Evolutionary conservation across 768 basidiomycete species (phyloP).

Genomic region (Boletus barrowsii): DNA sequence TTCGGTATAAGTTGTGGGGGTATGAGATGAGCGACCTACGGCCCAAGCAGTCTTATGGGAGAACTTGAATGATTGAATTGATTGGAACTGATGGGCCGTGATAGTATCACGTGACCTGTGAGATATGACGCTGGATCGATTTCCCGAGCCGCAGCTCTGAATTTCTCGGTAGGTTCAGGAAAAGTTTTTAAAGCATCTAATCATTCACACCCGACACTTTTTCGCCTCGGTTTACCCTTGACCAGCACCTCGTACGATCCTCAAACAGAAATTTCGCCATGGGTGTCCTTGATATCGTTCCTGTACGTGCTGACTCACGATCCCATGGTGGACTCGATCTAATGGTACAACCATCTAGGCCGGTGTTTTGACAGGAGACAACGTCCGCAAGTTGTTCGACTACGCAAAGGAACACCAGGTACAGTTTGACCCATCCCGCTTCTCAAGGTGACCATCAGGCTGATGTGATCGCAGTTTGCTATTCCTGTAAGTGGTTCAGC

Average conservation of each 20-base stretch:
- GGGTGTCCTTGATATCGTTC: conserved; percentile 84
- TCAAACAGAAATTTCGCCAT: conserved; percentile 35
- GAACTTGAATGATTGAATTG: too few relatives aligned
- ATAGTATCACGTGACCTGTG: conserved; percentile 12
- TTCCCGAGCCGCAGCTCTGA: not conserved
- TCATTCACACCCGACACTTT: not conserved
- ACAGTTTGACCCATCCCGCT: conserved; percentile 14
- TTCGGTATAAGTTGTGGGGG: too few relatives aligned
- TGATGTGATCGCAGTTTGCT: conserved; percentile 54
- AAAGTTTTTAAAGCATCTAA: not conserved
- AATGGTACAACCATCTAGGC: conserved; percentile 45
- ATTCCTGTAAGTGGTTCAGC: conserved; percentile 63
- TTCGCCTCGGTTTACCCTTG: not conserved
- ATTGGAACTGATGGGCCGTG: too few relatives aligned
- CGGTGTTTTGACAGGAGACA: conserved; percentile 93
- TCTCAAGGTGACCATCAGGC: not conserved
- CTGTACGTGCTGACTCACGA: conserved; percentile 47
- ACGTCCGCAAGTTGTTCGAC: conserved; percentile 92
- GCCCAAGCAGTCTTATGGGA: too few relatives aligned
- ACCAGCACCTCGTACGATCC: conserved; percentile 9
- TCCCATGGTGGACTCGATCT: not conserved
- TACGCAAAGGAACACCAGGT: conserved; percentile 90
- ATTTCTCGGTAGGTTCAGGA: conserved; percentile 12
- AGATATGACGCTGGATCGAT: conserved; percentile 2
- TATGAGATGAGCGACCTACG: too few relatives aligned